Evolutionary conservation across 2,329 filamentous ascomycete species (phyloP).

Genomic region (Grosmannia clavigera): DNA sequence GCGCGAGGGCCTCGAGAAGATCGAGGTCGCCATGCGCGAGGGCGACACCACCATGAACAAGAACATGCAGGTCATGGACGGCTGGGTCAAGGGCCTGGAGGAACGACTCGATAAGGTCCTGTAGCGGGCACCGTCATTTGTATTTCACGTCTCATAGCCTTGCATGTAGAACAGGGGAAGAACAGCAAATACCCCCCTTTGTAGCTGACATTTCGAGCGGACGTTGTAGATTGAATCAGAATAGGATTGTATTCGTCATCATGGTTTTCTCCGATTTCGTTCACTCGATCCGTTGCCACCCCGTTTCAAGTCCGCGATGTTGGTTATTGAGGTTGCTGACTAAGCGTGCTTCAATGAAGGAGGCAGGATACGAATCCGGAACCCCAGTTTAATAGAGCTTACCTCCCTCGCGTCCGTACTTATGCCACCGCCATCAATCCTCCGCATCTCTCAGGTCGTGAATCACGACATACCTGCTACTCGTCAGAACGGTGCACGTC

Average conservation of each 20-base stretch:
- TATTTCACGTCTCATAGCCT: not conserved
- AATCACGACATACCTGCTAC: not conserved
- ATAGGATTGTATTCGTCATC: not conserved
- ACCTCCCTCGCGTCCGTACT: too few relatives aligned
- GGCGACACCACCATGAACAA: slow-evolving; percentile 57
- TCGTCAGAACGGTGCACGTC: not conserved
- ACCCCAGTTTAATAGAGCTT: too few relatives aligned
- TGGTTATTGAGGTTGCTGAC: too few relatives aligned
- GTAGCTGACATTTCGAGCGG: not conserved
- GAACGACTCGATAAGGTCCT: slow-evolving; percentile 53
- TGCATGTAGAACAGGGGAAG: not conserved
- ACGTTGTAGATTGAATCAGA: not conserved
- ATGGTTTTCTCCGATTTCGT: not conserved
- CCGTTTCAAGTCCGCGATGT: too few relatives aligned
- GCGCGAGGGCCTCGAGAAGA: slow-evolving; percentile 65
- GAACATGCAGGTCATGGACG: slow-evolving; percentile 76
- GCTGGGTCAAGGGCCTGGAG: slow-evolving; percentile 82
- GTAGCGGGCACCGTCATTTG: slow-evolving; percentile 11
- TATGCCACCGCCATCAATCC: too few relatives aligned
- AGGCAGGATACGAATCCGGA: too few relatives aligned
- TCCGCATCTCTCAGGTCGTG: too few relatives aligned
- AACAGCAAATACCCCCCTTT: not conserved
- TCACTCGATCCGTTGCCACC: too few relatives aligned
- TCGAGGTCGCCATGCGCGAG: slow-evolving; percentile 62
- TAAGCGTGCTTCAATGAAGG: too few relatives aligned